Conservation (phyloP, 129 eudicot genomes). For the Flaveria sonorensis region DNA sequence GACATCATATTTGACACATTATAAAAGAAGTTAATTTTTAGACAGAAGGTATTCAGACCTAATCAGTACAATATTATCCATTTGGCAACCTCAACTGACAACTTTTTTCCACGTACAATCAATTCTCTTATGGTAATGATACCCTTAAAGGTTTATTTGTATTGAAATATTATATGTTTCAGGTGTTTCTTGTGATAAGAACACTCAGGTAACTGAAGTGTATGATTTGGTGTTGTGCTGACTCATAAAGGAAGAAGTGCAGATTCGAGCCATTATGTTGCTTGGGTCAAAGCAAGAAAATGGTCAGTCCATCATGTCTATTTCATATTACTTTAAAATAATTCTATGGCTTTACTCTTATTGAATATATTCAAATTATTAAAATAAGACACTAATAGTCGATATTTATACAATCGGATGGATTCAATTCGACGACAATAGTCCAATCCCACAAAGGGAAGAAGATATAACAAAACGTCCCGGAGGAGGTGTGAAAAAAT, state of each 20-base stretch:
- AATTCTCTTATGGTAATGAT: neutral
- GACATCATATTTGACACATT: neutral
- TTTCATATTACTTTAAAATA: neutral
- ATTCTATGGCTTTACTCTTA: neutral
- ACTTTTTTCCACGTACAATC: too few relatives aligned
- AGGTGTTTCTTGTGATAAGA: slow-evolving; percentile 56
- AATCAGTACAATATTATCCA: neutral
- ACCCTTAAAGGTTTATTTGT: neutral
- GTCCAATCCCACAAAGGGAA: slow-evolving; percentile 84
- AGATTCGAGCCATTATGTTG: slow-evolving; percentile 96
- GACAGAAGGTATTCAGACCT: neutral
- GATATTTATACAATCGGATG: slow-evolving; percentile 65
- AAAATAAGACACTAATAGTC: neutral
- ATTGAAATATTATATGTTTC: slow-evolving; percentile 20
- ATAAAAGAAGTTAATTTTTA: neutral
- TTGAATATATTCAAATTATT: neutral
- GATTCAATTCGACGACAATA: slow-evolving; percentile 84
- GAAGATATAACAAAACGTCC: slow-evolving; percentile 86
- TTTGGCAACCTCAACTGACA: neutral
- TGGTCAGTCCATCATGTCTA: slow-evolving; percentile 41
- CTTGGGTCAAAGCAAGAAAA: slow-evolving; percentile 98
- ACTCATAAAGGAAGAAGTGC: slow-evolving; percentile 99
- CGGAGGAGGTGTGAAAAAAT: slow-evolving; percentile 74
- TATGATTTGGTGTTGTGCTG: slow-evolving; percentile 93
- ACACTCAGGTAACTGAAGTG: slow-evolving; percentile 66